Conservation (phyloP, 345 rosid genomes). For the Melaleuca alternifolia region DNA sequence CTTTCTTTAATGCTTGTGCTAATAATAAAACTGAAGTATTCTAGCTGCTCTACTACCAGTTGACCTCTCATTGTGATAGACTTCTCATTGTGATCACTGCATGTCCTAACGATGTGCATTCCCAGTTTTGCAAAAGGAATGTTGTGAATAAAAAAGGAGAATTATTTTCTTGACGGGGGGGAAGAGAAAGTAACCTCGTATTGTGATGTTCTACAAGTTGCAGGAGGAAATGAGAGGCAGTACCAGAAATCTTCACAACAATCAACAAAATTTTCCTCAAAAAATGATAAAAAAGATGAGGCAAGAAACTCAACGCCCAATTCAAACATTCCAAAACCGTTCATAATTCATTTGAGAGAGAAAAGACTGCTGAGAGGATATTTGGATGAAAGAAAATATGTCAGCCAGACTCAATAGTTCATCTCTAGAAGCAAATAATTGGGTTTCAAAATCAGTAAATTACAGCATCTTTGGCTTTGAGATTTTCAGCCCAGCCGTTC, state of each 20-base stretch:
- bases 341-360: neutral
- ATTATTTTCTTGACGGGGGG: neutral
- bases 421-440: neutral
- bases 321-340: neutral
- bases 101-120: neutral
- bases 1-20: neutral
- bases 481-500: slow-evolving; percentile 81
- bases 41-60: neutral
- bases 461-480: slow-evolving; percentile 66
- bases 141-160: neutral
- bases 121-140: neutral
- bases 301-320: neutral
- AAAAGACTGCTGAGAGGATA: neutral
- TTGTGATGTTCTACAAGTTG: neutral
- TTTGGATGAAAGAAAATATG: neutral
- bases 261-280: neutral
- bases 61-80: neutral
- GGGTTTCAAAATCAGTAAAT: slow-evolving; percentile 8
- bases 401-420: neutral
- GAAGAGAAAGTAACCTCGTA: neutral
- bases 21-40: neutral
- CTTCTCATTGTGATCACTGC: neutral
- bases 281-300: neutral
- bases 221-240: neutral
- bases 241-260: neutral